Evolutionary conservation across 208 protist genomes (phyloP).

Genomic region (Vickermania ingenoplastis): DNA sequence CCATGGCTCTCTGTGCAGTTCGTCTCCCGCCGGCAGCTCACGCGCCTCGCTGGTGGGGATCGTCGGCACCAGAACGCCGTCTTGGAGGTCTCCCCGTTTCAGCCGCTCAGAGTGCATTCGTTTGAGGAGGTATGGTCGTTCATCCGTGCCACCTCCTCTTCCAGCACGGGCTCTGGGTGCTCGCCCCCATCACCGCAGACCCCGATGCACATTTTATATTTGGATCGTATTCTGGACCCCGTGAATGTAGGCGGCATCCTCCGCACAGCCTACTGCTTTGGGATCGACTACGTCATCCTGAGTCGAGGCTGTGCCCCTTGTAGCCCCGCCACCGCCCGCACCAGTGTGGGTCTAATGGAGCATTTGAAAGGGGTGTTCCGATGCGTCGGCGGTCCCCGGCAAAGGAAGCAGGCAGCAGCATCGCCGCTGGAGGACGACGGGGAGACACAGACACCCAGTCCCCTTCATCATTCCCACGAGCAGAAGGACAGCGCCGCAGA

Average conservation of each 20-base stretch:
- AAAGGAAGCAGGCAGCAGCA: constrained; percentile 25
- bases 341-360: constrained; percentile 69
- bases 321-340: constrained; percentile 52
- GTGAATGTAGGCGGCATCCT: constrained; percentile 67
- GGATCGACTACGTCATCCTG: constrained; percentile 49
- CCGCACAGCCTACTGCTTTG: constrained; percentile 63
- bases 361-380: constrained; percentile 50
- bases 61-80: constrained; percentile 74
- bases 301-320: constrained; percentile 50
- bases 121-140: background rate
- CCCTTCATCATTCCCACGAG: too few species aligned
- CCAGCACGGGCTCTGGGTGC: too few species aligned
- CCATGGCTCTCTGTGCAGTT: constrained; percentile 4
- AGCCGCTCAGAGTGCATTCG: constrained; percentile 6
- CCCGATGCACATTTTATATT: constrained; percentile 26
- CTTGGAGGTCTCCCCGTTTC: constrained; percentile 51
- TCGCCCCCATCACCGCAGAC: background rate
- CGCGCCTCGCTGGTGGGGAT: constrained; percentile 61
- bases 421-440: constrained; percentile 5
- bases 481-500: background rate
- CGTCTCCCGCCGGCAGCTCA: constrained; percentile 53
- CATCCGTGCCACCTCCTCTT: background rate
- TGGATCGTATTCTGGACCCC: constrained; percentile 73
- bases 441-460: background rate
- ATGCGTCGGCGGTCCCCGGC: constrained; percentile 16